Evolutionary conservation across 176 grass and related monocot species (phyloP).

Genomic region (Avena atlantica): DNA sequence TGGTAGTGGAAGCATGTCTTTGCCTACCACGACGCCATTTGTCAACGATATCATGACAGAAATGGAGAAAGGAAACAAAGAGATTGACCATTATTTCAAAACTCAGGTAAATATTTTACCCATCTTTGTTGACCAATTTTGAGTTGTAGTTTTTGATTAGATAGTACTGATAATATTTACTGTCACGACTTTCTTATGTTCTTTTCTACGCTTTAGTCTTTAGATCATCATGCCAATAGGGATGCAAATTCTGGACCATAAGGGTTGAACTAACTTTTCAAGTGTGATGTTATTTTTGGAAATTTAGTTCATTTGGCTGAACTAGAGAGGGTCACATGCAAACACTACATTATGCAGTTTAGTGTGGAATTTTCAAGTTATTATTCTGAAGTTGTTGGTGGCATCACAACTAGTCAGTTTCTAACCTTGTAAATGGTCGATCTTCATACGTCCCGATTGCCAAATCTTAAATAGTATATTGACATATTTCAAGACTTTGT

Average conservation of each 20-base stretch:
- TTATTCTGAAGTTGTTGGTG: neutral
- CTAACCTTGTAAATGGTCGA: neutral
- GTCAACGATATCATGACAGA: conserved; percentile 49
- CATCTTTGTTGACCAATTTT: neutral
- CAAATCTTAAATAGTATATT: conserved; percentile 1
- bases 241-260: no score
- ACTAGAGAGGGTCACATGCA: neutral
- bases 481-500: neutral
- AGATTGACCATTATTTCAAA: conserved; percentile 45
- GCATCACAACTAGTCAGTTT: neutral
- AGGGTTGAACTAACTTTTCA: no score
- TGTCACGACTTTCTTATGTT: neutral
- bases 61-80: conserved; percentile 58
- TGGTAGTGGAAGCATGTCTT: conserved; percentile 52
- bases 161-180: neutral
- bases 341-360: neutral
- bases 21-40: conserved; percentile 41
- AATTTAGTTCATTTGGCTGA: no score
- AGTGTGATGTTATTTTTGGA: no score
- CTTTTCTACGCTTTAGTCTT: neutral
- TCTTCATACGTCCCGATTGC: neutral
- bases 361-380: neutral
- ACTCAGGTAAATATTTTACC: conserved; percentile 45
- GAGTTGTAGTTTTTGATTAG: neutral
- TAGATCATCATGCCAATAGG: neutral